phyloP scores from a whole-genome alignment of 2,329 filamentous ascomycete species.

The Phaeosphaeria sp. region DNA sequence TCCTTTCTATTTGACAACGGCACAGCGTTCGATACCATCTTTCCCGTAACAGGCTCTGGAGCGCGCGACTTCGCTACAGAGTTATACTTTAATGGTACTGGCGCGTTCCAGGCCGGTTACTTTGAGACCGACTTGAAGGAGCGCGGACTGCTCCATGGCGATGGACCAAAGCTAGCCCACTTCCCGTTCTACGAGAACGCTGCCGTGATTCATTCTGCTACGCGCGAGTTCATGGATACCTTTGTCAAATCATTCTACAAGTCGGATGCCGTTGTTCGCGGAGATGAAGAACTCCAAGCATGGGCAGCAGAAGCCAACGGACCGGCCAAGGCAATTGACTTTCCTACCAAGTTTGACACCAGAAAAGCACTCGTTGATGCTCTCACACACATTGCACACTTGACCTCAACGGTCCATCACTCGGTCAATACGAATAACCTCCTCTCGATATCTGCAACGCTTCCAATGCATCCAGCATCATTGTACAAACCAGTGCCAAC shows the following conservation, averaged over 20 bases:
- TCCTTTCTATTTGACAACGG: constrained; percentile 5
- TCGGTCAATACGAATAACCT: constrained; percentile 7
- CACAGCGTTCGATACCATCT: constrained; percentile 4
- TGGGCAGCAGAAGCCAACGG: constrained; percentile 4
- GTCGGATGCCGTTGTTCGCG: neutral
- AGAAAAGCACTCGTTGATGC: constrained; percentile 1
- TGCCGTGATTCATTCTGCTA: neutral
- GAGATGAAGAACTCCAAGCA: constrained; percentile 1
- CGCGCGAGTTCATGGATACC: neutral
- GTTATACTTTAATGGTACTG: constrained; percentile 1
- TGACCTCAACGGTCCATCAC: constrained; percentile 4
- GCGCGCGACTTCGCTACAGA: constrained; percentile 5
- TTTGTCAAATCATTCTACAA: neutral
- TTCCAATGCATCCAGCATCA: constrained; percentile 9
- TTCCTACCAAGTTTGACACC: neutral
- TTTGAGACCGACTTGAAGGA: constrained; percentile 4
- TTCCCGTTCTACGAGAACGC: constrained; percentile 5
- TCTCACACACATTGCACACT: constrained; percentile 6
- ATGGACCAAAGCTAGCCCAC: constrained; percentile 4
- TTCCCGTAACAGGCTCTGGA: constrained; percentile 2
- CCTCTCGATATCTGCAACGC: neutral
- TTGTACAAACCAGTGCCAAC: constrained; percentile 6
- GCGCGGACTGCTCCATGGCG: constrained; percentile 4
- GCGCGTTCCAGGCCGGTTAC: constrained; percentile 3
- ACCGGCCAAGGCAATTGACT: constrained; percentile 3